Evolutionary conservation across 2,329 filamentous ascomycete genomes (phyloP).

Genomic region (Pseudogymnoascus sp.): DNA sequence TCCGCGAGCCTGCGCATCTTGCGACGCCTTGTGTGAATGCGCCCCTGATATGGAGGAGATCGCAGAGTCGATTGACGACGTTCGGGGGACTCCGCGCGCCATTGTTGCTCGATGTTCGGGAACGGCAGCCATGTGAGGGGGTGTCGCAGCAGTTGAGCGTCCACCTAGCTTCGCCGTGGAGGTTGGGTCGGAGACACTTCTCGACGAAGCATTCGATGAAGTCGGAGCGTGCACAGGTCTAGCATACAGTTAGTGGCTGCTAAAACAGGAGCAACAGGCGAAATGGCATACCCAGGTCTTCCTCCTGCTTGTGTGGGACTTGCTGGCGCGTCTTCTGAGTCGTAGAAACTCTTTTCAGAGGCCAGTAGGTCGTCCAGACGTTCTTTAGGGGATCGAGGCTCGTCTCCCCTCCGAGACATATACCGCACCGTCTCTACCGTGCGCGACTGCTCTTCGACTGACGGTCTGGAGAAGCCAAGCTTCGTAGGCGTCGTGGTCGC

Average conservation of each 20-base stretch:
- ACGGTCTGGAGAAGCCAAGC: slow-evolving; percentile 22
- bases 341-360: slow-evolving; percentile 30
- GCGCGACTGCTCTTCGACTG: slow-evolving; percentile 17
- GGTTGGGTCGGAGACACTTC: slow-evolving; percentile 30
- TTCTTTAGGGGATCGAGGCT: slow-evolving; percentile 29
- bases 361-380: slow-evolving; percentile 30
- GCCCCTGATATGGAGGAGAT: slow-evolving; percentile 67
- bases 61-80: slow-evolving; percentile 88
- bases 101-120: slow-evolving; percentile 25
- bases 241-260: not conserved
- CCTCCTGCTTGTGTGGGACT: not conserved
- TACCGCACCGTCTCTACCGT: slow-evolving; percentile 17
- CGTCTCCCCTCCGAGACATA: slow-evolving; percentile 16
- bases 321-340: slow-evolving; percentile 19
- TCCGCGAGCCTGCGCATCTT: slow-evolving; percentile 42
- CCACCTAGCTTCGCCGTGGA: slow-evolving; percentile 20
- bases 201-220: slow-evolving; percentile 25
- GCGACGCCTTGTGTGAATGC: slow-evolving; percentile 51
- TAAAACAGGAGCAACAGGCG: not conserved
- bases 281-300: not conserved
- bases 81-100: slow-evolving; percentile 49
- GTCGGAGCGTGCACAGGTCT: not conserved
- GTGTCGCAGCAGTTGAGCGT: slow-evolving; percentile 19
- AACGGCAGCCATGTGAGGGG: slow-evolving; percentile 25
- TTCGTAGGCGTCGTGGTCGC: slow-evolving; percentile 28